phyloP scores from a whole-genome alignment of 305 asterid species.

The Solanum hybrid region DNA sequence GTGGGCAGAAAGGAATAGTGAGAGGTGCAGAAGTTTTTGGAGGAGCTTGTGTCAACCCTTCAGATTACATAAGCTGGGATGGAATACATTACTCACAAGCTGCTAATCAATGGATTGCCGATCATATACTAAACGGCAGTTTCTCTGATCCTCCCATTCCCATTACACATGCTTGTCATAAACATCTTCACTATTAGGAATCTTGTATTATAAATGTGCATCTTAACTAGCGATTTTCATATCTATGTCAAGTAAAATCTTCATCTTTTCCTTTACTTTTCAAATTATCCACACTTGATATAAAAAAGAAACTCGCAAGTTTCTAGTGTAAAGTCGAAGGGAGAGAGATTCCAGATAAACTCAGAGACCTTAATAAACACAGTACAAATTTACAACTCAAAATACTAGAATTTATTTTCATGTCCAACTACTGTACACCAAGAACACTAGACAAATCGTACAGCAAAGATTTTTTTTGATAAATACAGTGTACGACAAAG shows the following conservation, averaged over 20 bases:
- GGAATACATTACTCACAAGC: slow-evolving; percentile 51
- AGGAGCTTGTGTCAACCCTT: slow-evolving; percentile 37
- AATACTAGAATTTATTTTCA: background rate
- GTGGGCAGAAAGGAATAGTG: slow-evolving; percentile 30
- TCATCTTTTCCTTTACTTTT: background rate
- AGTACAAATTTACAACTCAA: background rate
- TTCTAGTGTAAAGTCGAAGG: background rate
- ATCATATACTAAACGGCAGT: slow-evolving; percentile 33
- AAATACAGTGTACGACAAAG: background rate
- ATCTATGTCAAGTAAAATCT: background rate
- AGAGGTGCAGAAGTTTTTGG: slow-evolving; percentile 27
- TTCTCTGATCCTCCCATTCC: slow-evolving; percentile 45
- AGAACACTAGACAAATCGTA: background rate
- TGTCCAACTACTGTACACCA: background rate
- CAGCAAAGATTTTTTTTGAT: background rate
- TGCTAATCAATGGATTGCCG: slow-evolving; percentile 49
- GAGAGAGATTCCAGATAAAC: background rate
- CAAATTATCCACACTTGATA: background rate
- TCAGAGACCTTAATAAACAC: background rate
- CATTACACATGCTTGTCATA: slow-evolving; percentile 37
- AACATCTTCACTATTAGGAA: slow-evolving; percentile 1
- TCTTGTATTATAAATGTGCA: background rate
- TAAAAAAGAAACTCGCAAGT: background rate
- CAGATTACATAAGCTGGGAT: slow-evolving; percentile 51
- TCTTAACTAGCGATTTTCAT: background rate